phyloP scores from a whole-genome alignment of 192 early-diverging fungal species.

The Rhizoclosmatium globosum region DNA sequence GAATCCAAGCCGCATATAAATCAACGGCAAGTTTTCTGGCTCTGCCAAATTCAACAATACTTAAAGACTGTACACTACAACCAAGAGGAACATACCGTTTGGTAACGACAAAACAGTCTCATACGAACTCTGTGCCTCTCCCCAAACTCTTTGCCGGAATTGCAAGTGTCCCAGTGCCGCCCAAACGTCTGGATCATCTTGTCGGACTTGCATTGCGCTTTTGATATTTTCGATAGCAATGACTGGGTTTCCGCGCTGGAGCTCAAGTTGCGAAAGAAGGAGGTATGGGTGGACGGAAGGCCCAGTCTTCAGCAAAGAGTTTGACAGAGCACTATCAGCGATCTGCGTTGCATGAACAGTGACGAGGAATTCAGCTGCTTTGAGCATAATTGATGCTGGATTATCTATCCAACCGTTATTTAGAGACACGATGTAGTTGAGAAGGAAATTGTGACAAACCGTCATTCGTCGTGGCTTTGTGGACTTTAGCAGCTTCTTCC shows the following conservation, averaged over 20 bases:
- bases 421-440: neutral
- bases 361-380: slow-evolving; percentile 62
- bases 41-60: slow-evolving; percentile 30
- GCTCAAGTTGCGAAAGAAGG: slow-evolving; percentile 56
- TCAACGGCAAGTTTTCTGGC: slow-evolving; percentile 49
- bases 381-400: slow-evolving; percentile 40
- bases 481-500: slow-evolving; percentile 47
- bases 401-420: slow-evolving; percentile 2
- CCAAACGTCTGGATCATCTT: slow-evolving; percentile 65
- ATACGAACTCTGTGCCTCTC: slow-evolving; percentile 56
- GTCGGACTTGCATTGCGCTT: slow-evolving; percentile 58
- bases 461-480: slow-evolving; percentile 39
- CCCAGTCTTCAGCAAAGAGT: slow-evolving; percentile 55
- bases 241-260: slow-evolving; percentile 51
- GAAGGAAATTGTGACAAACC: slow-evolving; percentile 13
- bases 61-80: neutral
- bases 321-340: slow-evolving; percentile 60
- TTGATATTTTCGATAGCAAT: slow-evolving; percentile 51
- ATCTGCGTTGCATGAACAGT: slow-evolving; percentile 56
- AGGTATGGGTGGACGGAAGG: slow-evolving; percentile 55
- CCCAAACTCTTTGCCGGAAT: slow-evolving; percentile 55
- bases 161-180: slow-evolving; percentile 60
- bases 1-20: slow-evolving; percentile 61
- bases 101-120: slow-evolving; percentile 62
- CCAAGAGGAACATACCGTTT: slow-evolving; percentile 35